phyloP scores from a whole-genome alignment of 352 stramenopile species.

The Phytopythium helicoides region DNA sequence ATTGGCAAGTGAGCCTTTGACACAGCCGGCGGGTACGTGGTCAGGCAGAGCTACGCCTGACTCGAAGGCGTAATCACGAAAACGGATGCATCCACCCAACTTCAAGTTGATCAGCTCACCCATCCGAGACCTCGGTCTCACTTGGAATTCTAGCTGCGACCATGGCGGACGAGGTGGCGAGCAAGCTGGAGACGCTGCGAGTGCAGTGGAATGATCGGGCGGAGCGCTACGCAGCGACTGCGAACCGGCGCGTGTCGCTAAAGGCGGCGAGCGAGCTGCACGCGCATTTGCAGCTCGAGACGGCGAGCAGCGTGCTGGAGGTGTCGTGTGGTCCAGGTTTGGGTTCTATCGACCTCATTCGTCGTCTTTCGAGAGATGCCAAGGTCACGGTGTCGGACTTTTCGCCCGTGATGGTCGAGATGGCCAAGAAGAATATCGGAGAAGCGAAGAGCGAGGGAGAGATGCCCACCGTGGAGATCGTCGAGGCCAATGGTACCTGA shows the following conservation, averaged over 20 bases:
- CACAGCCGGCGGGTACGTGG: too few species aligned
- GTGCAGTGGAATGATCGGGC: conserved; percentile 29
- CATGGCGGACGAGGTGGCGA: not conserved
- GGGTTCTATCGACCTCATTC: conserved; percentile 31
- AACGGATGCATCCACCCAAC: too few species aligned
- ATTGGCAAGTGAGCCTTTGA: too few species aligned
- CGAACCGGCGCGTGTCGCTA: conserved; percentile 46
- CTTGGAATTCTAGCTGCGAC: too few species aligned
- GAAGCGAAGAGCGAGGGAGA: conserved; percentile 28
- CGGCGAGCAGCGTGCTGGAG: conserved; percentile 37
- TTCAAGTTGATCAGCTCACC: too few species aligned
- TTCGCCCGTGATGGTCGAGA: conserved; percentile 33
- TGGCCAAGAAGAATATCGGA: conserved; percentile 10
- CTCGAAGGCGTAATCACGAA: too few species aligned
- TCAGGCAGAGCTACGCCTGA: too few species aligned
- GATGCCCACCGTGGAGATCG: too few species aligned
- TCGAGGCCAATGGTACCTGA: conserved; percentile 38
- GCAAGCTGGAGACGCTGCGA: not conserved
- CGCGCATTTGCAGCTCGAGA: conserved; percentile 44
- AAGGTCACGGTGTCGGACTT: conserved; percentile 35
- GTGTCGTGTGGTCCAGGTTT: conserved; percentile 42
- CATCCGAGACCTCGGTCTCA: too few species aligned
- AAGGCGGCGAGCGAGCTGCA: conserved; percentile 42
- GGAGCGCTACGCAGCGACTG: conserved; percentile 32
- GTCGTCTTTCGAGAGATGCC: conserved; percentile 2